These are phyloP conservation scores for Xerophyta viscosa DNA, from an alignment of 106 monocot species.

Conservation along the genomic window DNA sequence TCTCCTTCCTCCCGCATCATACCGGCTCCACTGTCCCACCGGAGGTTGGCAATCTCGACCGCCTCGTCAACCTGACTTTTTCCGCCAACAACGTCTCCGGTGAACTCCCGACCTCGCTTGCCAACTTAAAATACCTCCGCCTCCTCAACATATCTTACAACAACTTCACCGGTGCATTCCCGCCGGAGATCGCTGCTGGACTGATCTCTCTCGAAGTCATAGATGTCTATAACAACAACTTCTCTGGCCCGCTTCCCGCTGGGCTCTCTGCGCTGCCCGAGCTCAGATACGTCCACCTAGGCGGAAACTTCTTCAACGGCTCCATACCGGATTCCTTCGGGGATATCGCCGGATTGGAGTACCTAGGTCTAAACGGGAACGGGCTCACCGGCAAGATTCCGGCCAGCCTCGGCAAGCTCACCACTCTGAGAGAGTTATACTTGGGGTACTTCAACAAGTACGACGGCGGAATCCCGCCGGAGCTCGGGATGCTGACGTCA, in stretches of 20 bases:
- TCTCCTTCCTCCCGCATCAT: slow-evolving; percentile 25
- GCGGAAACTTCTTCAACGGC: slow-evolving; percentile 40
- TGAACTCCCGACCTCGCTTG: slow-evolving; percentile 30
- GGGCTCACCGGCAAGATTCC: slow-evolving; percentile 23
- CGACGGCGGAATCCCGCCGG: slow-evolving; percentile 34
- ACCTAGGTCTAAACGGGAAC: slow-evolving; percentile 35
- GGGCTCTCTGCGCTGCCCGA: background rate
- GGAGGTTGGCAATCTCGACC: slow-evolving; percentile 33
- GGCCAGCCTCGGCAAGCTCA: slow-evolving; percentile 2
- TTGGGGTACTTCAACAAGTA: slow-evolving; percentile 32
- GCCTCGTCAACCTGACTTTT: slow-evolving; percentile 62
- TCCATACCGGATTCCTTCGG: slow-evolving; percentile 21
- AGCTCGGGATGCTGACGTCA: slow-evolving; percentile 10
- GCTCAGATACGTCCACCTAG: slow-evolving; percentile 26
- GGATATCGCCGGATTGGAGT: slow-evolving; percentile 19
- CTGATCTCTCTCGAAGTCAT: slow-evolving; percentile 35
- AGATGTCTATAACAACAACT: slow-evolving; percentile 84
- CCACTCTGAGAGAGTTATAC: slow-evolving; percentile 16
- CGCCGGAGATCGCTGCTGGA: slow-evolving; percentile 8
- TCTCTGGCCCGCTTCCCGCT: slow-evolving; percentile 49
- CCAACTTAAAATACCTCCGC: slow-evolving; percentile 33
- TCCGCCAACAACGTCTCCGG: slow-evolving; percentile 35
- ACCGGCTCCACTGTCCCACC: slow-evolving; percentile 22
- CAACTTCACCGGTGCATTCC: slow-evolving; percentile 57
- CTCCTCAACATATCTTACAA: slow-evolving; percentile 89